Evolutionary conservation across 441 rosid genomes (phyloP).

Genomic region (Adansonia madagascariensis): DNA sequence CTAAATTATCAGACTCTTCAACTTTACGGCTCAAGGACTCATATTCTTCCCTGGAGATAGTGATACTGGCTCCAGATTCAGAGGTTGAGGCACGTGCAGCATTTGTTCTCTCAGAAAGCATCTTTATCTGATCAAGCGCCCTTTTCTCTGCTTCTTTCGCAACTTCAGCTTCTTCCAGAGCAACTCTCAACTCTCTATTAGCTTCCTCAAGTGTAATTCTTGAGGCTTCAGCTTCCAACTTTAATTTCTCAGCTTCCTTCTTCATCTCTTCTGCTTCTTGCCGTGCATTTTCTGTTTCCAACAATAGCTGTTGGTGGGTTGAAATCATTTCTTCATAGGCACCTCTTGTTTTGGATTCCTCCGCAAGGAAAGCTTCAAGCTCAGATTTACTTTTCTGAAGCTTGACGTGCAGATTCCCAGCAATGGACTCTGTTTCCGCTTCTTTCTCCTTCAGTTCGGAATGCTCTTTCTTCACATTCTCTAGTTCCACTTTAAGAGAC

Average conservation of each 20-base stretch:
- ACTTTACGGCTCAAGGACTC: slow-evolving; percentile 78
- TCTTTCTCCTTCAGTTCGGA: slow-evolving; percentile 72
- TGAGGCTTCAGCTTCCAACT: slow-evolving; percentile 64
- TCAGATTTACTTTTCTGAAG: slow-evolving; percentile 73
- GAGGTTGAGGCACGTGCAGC: slow-evolving; percentile 81
- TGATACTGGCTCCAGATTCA: slow-evolving; percentile 73
- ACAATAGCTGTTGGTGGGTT: slow-evolving; percentile 65
- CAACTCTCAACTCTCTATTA: slow-evolving; percentile 62
- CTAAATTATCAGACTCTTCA: slow-evolving; percentile 69
- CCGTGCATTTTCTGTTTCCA: slow-evolving; percentile 65
- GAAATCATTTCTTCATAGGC: slow-evolving; percentile 80
- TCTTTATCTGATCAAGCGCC: slow-evolving; percentile 72
- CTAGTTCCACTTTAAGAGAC: slow-evolving; percentile 70
- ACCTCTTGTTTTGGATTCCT: slow-evolving; percentile 67
- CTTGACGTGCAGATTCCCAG: slow-evolving; percentile 76
- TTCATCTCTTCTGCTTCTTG: slow-evolving; percentile 77
- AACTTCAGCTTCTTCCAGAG: slow-evolving; percentile 83
- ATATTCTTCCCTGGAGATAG: slow-evolving; percentile 78
- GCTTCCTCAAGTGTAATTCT: slow-evolving; percentile 67
- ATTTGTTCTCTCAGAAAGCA: slow-evolving; percentile 65
- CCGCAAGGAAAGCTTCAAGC: slow-evolving; percentile 66
- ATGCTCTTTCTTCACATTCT: slow-evolving; percentile 74
- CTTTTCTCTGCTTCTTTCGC: slow-evolving; percentile 68
- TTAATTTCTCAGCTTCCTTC: slow-evolving; percentile 68
- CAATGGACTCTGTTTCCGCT: slow-evolving; percentile 72